These are phyloP conservation scores for Chaetomiaceae sp. DNA, from an alignment of 2,329 filamentous ascomycete species.

Conservation along the genomic window DNA sequence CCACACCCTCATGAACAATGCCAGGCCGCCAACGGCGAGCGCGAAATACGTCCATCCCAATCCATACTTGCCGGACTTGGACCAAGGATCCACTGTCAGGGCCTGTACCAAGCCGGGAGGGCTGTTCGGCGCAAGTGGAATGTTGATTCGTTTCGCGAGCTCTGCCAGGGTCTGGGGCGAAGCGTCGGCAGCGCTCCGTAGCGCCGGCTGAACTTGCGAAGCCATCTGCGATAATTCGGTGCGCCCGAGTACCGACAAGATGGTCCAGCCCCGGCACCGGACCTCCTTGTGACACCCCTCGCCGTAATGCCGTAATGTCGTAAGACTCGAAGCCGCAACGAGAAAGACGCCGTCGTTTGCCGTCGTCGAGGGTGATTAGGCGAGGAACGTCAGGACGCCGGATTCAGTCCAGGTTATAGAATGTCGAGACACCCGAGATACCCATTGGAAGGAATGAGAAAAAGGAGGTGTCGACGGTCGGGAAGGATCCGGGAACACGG, in stretches of 20 bases:
- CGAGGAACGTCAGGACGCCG: slow-evolving; percentile 37
- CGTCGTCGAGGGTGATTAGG: slow-evolving; percentile 3
- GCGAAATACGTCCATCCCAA: slow-evolving; percentile 87
- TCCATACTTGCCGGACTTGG: slow-evolving; percentile 76
- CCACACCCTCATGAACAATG: slow-evolving; percentile 70
- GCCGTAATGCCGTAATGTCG: slow-evolving; percentile 10
- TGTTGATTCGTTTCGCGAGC: slow-evolving; percentile 53
- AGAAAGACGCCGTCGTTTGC: slow-evolving; percentile 13
- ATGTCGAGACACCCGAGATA: slow-evolving; percentile 21
- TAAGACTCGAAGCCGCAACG: background rate
- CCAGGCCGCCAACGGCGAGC: slow-evolving; percentile 62
- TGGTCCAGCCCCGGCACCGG: background rate
- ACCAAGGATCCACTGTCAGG: slow-evolving; percentile 71
- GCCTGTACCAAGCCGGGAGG: slow-evolving; percentile 60
- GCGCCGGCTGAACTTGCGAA: slow-evolving; percentile 31
- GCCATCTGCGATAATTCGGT: slow-evolving; percentile 35
- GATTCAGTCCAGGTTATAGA: slow-evolving; percentile 28
- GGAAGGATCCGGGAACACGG: slow-evolving; percentile 12
- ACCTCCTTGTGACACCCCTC: slow-evolving; percentile 10
- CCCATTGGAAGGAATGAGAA: slow-evolving; percentile 25
- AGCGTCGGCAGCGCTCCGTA: slow-evolving; percentile 33
- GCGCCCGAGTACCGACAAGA: slow-evolving; percentile 7
- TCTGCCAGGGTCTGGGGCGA: slow-evolving; percentile 35
- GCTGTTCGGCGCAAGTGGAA: slow-evolving; percentile 56
- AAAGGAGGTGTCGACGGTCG: background rate